Conservation (phyloP, 202 grass and related monocot genomes). For the Carex sylvatica region DNA sequence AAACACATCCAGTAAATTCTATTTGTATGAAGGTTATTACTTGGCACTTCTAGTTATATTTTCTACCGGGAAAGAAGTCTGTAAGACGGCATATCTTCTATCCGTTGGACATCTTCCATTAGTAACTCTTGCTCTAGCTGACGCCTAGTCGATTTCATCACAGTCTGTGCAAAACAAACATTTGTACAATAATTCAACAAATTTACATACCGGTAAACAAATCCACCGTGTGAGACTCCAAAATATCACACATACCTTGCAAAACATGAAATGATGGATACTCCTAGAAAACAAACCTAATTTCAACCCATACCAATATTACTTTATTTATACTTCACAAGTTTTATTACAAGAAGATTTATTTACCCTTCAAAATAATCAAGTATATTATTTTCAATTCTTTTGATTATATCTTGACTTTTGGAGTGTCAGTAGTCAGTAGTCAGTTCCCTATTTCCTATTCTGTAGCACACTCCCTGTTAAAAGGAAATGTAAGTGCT, state of each 20-base stretch:
- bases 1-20: slow-evolving; percentile 7
- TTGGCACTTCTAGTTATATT: slow-evolving; percentile 12
- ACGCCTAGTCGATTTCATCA: slow-evolving; percentile 75
- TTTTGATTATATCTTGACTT: neutral
- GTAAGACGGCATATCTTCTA: slow-evolving; percentile 87
- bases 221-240: neutral
- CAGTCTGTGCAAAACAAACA: slow-evolving; percentile 41
- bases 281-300: neutral
- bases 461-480: neutral
- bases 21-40: slow-evolving; percentile 23
- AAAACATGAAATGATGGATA: slow-evolving; percentile 13
- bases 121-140: slow-evolving; percentile 82
- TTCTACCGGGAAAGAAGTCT: slow-evolving; percentile 59
- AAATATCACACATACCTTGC: neutral
- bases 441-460: neutral
- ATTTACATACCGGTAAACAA: neutral
- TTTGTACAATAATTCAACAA: slow-evolving; percentile 3
- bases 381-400: neutral
- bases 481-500: neutral
- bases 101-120: slow-evolving; percentile 72
- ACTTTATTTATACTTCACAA: neutral
- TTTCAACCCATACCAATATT: neutral
- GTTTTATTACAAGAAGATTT: neutral
- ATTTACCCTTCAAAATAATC: neutral
- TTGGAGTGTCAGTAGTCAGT: neutral